Base-by-base conservation (phyloP, 1,284 basidiomycete species). In the Anthracocystis setariae region DNA sequence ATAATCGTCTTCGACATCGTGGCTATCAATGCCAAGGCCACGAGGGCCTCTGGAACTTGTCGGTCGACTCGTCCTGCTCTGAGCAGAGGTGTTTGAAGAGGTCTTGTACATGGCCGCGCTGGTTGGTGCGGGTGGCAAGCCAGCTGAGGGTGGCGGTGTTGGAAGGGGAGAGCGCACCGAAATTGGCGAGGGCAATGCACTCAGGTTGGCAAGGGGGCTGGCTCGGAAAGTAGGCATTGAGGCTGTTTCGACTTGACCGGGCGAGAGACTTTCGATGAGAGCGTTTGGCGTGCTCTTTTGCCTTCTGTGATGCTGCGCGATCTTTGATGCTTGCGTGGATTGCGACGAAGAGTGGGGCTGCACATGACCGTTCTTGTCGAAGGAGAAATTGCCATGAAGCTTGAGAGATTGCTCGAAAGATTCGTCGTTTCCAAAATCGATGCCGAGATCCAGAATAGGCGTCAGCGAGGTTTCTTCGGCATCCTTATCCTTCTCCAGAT, bases 361-460 rank as follows among this genome's bases (percentile, higher is more conserved):
- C 25, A 46, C 24, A 18, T 64, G 7, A 12, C 29, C 29, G 29
- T 12, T 29, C 29, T 29, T 29, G 29, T 29, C 70, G 18, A 69
- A 68, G 43, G 60, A 58, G 37, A 65, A 66, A 39, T 65, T 47
- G 44, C 50, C 46, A 5, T 49, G 66, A 15, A 73, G 57, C 39
- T 66, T 46, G 21, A 72, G 63, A 1, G 62, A 56, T 38, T 66
- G 45, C 23, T 62, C 51, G 45, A 72, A 67, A 1, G 50, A 45
- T 13, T 52, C 50, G 40, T 72, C 59, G 37, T 53, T 57, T 2
- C 59, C 64, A 60, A 74, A 65, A 49, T 64, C 63, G 35, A 74
- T 61, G 25, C 65, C 68, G 27, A 74, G 67, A 33, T 74, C 68
- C 23, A 74, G 68, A 39, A 74, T 74, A 0, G 72, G 72, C 7